These are phyloP conservation scores for Prunus armeniaca DNA, from an alignment of 306 rosid genomes.

Conservation along the genomic window DNA sequence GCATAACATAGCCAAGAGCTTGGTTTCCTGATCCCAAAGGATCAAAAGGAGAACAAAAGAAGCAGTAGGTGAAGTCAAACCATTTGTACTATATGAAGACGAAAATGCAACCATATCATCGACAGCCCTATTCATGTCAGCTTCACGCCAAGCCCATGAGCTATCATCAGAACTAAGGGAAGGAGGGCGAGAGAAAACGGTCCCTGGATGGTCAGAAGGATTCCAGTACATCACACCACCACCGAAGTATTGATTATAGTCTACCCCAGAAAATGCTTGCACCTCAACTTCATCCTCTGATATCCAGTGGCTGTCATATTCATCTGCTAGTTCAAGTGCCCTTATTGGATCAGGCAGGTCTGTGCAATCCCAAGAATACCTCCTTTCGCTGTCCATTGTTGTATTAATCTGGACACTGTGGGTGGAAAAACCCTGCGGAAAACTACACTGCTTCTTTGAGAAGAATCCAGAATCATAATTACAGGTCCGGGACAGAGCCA, in stretches of 20 bases:
- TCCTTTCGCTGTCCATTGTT: slow-evolving; percentile 57
- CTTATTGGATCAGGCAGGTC: slow-evolving; percentile 63
- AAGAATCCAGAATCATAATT: slow-evolving; percentile 74
- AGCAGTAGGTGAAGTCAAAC: slow-evolving; percentile 90
- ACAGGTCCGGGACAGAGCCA: slow-evolving; percentile 56
- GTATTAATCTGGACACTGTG: slow-evolving; percentile 53
- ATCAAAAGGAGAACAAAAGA: slow-evolving; percentile 83
- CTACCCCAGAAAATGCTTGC: slow-evolving; percentile 82
- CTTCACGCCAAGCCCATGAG: slow-evolving; percentile 94
- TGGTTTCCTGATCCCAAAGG: slow-evolving; percentile 70
- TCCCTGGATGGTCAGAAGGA: slow-evolving; percentile 77
- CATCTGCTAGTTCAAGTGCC: slow-evolving; percentile 66
- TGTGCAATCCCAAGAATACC: slow-evolving; percentile 61
- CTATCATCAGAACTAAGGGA: slow-evolving; percentile 98
- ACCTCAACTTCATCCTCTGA: slow-evolving; percentile 93
- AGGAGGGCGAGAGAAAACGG: slow-evolving; percentile 92
- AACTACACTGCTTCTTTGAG: slow-evolving; percentile 66
- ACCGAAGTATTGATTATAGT: slow-evolving; percentile 92
- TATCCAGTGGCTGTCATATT: slow-evolving; percentile 78
- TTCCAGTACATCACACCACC: slow-evolving; percentile 97
- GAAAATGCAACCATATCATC: slow-evolving; percentile 99
- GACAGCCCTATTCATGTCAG: slow-evolving; percentile 89
- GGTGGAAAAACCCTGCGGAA: slow-evolving; percentile 60
- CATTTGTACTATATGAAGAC: slow-evolving; percentile 83
- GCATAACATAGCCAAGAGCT: slow-evolving; percentile 70